Conservation (phyloP, 495 filamentous ascomycete species). For the Podospora appendiculata region DNA sequence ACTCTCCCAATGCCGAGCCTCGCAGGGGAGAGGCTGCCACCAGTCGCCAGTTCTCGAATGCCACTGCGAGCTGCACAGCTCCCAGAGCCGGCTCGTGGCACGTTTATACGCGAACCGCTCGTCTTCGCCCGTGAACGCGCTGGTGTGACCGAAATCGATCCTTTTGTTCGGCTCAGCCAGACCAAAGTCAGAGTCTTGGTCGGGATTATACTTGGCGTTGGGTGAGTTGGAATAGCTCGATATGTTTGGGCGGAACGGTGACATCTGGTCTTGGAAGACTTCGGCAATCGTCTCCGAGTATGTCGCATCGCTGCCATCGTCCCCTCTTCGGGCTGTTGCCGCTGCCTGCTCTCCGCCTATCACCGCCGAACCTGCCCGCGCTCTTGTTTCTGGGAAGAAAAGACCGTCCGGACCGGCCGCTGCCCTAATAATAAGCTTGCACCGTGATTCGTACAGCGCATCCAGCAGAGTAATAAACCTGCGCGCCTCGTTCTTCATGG, state of each 20-base stretch:
- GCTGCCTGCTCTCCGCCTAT: not conserved
- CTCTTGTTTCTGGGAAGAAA: constrained; percentile 56
- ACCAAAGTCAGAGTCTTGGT: constrained; percentile 41
- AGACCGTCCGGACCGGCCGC: constrained; percentile 53
- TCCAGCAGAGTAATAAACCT: constrained; percentile 66
- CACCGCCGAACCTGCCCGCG: not conserved
- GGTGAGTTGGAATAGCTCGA: constrained; percentile 40
- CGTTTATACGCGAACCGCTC: constrained; percentile 66
- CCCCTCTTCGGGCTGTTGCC: not conserved
- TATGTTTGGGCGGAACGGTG: constrained; percentile 67
- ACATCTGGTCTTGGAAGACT: constrained; percentile 59
- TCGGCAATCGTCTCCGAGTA: constrained; percentile 63
- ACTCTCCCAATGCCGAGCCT: constrained; percentile 53
- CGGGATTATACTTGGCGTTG: constrained; percentile 34
- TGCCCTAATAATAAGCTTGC: constrained; percentile 53
- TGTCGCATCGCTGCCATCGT: constrained; percentile 38
- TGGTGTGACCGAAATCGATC: constrained; percentile 47
- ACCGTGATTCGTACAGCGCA: constrained; percentile 61
- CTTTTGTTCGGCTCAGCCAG: constrained; percentile 18
- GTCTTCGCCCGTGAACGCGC: constrained; percentile 61
- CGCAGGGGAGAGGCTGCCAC: constrained; percentile 56
- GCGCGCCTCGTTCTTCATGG: constrained; percentile 64
- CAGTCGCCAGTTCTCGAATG: constrained; percentile 50
- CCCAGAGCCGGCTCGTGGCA: constrained; percentile 59
- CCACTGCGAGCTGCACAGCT: constrained; percentile 60